A percentile compares a stretch with the other conserved stretches of the same genome.
phyloP scores from a whole-genome alignment of 345 rosid genomes.

The Laguncularia racemosa region DNA sequence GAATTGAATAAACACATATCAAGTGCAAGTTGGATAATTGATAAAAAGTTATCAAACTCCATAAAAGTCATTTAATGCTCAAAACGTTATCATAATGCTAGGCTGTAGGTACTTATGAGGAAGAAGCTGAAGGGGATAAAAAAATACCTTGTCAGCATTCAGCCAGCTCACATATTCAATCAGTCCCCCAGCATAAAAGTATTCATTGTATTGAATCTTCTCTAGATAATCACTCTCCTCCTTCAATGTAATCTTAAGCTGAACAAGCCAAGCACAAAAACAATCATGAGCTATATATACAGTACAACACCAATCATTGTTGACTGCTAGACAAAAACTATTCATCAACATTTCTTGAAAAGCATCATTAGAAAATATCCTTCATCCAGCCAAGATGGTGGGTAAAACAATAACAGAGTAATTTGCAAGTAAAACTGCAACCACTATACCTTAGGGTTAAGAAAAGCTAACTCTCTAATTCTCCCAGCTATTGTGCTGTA shows the following conservation, averaged over 20 bases:
- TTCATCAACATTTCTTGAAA: not conserved
- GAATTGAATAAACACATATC: too few species aligned
- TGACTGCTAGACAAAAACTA: constrained; percentile 1
- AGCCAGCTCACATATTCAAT: constrained; percentile 91
- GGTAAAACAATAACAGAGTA: not conserved
- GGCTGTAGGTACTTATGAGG: not conserved
- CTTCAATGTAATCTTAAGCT: constrained; percentile 68
- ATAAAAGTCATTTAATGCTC: too few species aligned
- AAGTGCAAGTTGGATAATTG: too few species aligned
- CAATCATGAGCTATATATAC: not conserved
- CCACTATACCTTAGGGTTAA: constrained; percentile 73
- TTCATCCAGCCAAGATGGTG: not conserved
- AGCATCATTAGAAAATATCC: not conserved
- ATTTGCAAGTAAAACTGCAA: not conserved
- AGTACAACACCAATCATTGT: constrained; percentile 6
- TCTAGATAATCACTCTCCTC: constrained; percentile 54
- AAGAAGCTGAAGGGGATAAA: not conserved
- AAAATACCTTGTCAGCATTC: constrained; percentile 73
- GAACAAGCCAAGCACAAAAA: constrained; percentile 16
- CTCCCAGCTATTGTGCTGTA: constrained; percentile 80
- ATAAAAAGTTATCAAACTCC: too few species aligned
- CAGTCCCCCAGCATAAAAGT: constrained; percentile 79
- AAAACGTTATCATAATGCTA: too few species aligned
- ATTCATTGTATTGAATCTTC: constrained; percentile 55
- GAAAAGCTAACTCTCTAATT: constrained; percentile 91